Evolutionary conservation across 148 eudicot species (phyloP).

Genomic region (Dysphania ambrosioides): DNA sequence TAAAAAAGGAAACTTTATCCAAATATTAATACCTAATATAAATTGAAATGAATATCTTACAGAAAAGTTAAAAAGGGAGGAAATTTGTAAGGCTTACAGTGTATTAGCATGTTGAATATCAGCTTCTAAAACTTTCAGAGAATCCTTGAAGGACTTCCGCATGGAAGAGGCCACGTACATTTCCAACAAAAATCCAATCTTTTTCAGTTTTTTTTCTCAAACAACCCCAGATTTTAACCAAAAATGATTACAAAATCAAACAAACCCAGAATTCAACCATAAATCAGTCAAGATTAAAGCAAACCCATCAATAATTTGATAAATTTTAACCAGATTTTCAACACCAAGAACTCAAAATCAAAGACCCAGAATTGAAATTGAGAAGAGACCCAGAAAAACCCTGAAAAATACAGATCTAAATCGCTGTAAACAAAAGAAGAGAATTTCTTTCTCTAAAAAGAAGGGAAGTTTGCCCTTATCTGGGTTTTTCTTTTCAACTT

Average conservation of each 20-base stretch:
- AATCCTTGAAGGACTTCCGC: slow-evolving; percentile 92
- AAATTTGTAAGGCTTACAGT: slow-evolving; percentile 39
- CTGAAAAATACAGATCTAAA: background rate
- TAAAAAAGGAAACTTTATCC: background rate
- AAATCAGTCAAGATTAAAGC: background rate
- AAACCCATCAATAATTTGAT: background rate
- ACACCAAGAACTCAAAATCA: background rate
- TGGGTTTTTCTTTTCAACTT: slow-evolving; percentile 26
- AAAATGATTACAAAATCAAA: slow-evolving; percentile 4
- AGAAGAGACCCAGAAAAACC: slow-evolving; percentile 13
- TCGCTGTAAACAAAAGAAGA: slow-evolving; percentile 2
- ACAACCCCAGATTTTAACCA: slow-evolving; percentile 5
- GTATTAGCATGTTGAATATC: slow-evolving; percentile 98
- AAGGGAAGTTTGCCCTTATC: slow-evolving; percentile 19
- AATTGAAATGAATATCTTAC: background rate
- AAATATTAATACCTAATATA: background rate
- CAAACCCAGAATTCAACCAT: slow-evolving; percentile 5
- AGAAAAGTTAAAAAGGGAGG: background rate
- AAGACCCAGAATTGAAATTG: background rate
- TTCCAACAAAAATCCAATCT: background rate
- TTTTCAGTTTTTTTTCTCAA: background rate
- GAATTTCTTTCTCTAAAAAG: slow-evolving; percentile 18
- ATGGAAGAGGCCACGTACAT: slow-evolving; percentile 62
- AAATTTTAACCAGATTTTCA: background rate
- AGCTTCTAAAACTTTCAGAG: slow-evolving; percentile 95